Percentiles rank a stretch among this genome's conserved stretches.
Conservation (phyloP, 2,329 filamentous ascomycete species). For the Knoxdaviesia proteae region DNA sequence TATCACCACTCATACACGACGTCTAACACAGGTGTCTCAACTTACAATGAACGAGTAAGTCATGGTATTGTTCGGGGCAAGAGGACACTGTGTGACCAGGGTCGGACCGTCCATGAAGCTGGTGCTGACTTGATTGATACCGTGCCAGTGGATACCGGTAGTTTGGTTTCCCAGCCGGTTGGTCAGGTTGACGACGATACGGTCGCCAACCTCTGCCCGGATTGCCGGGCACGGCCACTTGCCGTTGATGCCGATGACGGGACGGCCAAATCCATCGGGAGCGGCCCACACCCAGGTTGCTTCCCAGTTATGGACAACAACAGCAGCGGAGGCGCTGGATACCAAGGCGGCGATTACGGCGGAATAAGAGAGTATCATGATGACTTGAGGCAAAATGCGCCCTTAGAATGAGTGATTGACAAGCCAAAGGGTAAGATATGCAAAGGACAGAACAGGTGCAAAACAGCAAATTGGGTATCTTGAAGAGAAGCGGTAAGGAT, state of each 20-base stretch:
- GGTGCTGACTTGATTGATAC: constrained; percentile 30
- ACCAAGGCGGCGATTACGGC: not conserved
- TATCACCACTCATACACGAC: not conserved
- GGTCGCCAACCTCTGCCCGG: constrained; percentile 13
- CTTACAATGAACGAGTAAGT: constrained; percentile 29
- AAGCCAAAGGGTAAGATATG: too few species aligned
- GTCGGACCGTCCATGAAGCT: constrained; percentile 36
- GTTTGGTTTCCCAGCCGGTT: constrained; percentile 30
- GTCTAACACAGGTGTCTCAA: constrained; percentile 8
- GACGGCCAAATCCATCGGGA: constrained; percentile 5
- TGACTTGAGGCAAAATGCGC: too few species aligned
- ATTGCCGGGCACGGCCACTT: constrained; percentile 2
- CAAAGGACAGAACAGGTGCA: too few species aligned
- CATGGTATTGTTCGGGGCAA: constrained; percentile 26
- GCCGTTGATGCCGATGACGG: constrained; percentile 11
- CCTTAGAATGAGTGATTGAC: too few species aligned
- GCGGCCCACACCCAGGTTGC: constrained; percentile 5
- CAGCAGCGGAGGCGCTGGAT: constrained; percentile 2
- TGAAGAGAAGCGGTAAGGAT: too few species aligned
- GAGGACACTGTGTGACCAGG: constrained; percentile 30
- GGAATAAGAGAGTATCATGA: too few species aligned
- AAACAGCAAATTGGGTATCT: too few species aligned
- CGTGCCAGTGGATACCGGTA: constrained; percentile 35
- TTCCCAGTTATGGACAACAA: constrained; percentile 3
- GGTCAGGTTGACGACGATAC: constrained; percentile 23